phyloP scores from a whole-genome alignment of 192 early-diverging fungal genomes.

The Allomyces macrogynus region DNA sequence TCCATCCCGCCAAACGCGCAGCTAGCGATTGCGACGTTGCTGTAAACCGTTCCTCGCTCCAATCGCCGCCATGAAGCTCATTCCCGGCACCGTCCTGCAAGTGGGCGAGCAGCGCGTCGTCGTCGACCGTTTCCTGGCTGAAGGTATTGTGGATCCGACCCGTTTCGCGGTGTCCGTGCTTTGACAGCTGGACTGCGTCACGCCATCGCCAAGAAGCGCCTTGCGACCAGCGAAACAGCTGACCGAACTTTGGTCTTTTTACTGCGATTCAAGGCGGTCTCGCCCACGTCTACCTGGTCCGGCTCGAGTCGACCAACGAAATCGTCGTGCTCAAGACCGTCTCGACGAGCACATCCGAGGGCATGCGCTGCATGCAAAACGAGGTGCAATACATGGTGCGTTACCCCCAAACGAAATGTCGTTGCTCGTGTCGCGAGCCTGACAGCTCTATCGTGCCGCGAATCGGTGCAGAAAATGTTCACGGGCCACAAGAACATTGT shows the following conservation, averaged over 20 bases:
- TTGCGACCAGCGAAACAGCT: background rate
- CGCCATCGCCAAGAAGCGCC: background rate
- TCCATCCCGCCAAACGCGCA: too few species aligned
- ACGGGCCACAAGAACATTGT: constrained; percentile 70
- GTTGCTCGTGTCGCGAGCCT: background rate
- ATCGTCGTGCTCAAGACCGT: constrained; percentile 64
- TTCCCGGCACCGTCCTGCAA: constrained; percentile 36
- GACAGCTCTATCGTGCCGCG: background rate
- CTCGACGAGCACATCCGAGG: constrained; percentile 43
- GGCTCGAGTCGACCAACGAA: constrained; percentile 22
- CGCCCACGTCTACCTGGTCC: constrained; percentile 75
- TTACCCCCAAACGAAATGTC: background rate
- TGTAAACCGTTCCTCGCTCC: too few species aligned
- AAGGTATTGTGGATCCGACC: constrained; percentile 23
- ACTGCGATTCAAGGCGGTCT: constrained; percentile 47
- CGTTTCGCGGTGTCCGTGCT: background rate
- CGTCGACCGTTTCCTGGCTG: constrained; percentile 54
- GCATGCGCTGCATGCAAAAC: constrained; percentile 35
- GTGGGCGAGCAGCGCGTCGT: constrained; percentile 33
- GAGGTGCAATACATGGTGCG: constrained; percentile 55
- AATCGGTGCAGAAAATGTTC: constrained; percentile 26
- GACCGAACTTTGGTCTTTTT: background rate
- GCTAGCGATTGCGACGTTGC: too few species aligned
- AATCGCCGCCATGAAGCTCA: constrained; percentile 5
- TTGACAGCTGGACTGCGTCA: background rate